phyloP scores from a whole-genome alignment of 2,329 filamentous ascomycete genomes.

The Talaromyces funiculosus region DNA sequence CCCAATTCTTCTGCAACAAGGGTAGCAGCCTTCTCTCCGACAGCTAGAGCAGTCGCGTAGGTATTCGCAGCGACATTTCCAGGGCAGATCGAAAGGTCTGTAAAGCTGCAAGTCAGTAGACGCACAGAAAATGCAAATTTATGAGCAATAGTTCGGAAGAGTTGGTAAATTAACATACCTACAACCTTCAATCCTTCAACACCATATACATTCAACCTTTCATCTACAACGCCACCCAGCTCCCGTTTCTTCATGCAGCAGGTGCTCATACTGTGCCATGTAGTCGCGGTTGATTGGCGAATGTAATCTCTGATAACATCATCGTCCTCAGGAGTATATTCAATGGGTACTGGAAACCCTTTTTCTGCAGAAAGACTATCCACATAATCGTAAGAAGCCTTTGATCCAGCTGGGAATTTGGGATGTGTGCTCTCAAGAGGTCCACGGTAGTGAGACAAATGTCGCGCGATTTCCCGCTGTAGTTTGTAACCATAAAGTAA shows the following conservation, averaged over 20 bases:
- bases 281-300: constrained; percentile 4
- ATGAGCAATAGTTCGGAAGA: background rate
- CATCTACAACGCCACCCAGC: constrained; percentile 17
- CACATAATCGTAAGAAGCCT: background rate
- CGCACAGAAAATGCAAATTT: background rate
- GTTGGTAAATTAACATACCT: background rate
- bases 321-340: constrained; percentile 14
- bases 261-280: constrained; percentile 23
- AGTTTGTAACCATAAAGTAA: constrained; percentile 8
- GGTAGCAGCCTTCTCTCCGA: constrained; percentile 7
- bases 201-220: constrained; percentile 16
- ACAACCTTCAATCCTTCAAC: constrained; percentile 20
- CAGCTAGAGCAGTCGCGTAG: constrained; percentile 1
- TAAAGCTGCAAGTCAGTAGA: background rate
- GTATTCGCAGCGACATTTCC: constrained; percentile 9
- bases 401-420: background rate
- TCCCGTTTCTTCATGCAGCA: constrained; percentile 18
- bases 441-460: constrained; percentile 5
- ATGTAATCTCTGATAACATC: constrained; percentile 20
- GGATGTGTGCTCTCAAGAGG: background rate
- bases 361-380: background rate
- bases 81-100: constrained; percentile 23
- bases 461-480: constrained; percentile 6
- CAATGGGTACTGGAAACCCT: background rate
- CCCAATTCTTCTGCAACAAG: background rate